phyloP scores from a whole-genome alignment of 345 rosid genomes.

The Raphanus raphanistrum region DNA sequence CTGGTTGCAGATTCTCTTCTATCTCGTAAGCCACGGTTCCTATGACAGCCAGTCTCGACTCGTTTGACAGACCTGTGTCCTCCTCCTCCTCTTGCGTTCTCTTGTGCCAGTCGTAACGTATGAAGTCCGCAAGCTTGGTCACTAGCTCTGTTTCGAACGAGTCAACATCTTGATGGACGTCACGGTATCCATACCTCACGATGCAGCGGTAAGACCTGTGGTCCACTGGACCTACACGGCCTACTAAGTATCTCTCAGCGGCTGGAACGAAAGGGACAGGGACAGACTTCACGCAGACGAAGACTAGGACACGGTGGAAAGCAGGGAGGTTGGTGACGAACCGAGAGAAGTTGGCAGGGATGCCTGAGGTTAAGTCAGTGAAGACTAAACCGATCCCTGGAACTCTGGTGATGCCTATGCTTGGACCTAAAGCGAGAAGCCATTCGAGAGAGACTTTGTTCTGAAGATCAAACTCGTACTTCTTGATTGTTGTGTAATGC shows the following conservation, averaged over 20 bases:
- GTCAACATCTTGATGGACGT: conserved; percentile 89
- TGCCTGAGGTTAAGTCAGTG: conserved; percentile 90
- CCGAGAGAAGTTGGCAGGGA: conserved; percentile 96
- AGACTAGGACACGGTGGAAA: conserved; percentile 85
- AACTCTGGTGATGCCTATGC: conserved; percentile 86
- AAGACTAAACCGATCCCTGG: conserved; percentile 96
- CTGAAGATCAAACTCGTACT: conserved; percentile 91
- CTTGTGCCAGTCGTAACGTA: conserved; percentile 65
- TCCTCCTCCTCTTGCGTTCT: conserved; percentile 41
- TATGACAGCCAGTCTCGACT: conserved; percentile 68
- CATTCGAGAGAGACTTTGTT: conserved; percentile 96
- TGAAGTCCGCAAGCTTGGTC: conserved; percentile 66
- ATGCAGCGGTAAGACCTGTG: conserved; percentile 94
- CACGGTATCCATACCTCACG: conserved; percentile 93
- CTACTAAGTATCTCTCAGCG: conserved; percentile 89
- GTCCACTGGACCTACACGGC: conserved; percentile 90
- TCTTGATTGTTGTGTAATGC: conserved; percentile 92
- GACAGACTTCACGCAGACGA: conserved; percentile 91
- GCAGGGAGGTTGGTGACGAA: conserved; percentile 99
- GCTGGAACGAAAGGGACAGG: conserved; percentile 89
- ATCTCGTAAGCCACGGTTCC: conserved; percentile 70
- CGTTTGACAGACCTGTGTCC: conserved; percentile 42
- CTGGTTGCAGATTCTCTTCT: conserved; percentile 61
- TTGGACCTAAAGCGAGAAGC: conserved; percentile 94
- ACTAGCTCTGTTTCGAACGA: conserved; percentile 84